Evolutionary conservation across 192 early-diverging fungal species (phyloP).

Genomic region (Podila epicladia): DNA sequence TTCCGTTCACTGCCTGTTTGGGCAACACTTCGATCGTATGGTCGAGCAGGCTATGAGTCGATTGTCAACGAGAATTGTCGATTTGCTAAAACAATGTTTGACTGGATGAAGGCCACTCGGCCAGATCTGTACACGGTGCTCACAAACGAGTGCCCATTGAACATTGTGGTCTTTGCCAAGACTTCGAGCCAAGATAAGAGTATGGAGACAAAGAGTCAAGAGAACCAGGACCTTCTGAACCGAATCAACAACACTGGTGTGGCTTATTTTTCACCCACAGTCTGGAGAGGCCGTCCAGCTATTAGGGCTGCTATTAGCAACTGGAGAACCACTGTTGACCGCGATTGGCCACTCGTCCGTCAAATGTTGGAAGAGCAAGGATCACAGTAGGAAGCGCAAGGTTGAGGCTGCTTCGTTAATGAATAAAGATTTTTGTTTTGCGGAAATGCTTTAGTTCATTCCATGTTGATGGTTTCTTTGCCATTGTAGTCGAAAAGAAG

Average conservation of each 20-base stretch:
- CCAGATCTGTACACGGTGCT: slow-evolving; percentile 28
- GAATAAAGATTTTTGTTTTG: background rate
- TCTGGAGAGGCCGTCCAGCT: slow-evolving; percentile 53
- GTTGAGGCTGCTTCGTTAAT: too few relatives aligned
- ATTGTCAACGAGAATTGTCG: slow-evolving; percentile 59
- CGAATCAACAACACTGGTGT: slow-evolving; percentile 56
- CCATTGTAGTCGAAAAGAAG: background rate
- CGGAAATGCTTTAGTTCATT: background rate
- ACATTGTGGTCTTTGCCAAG: slow-evolving; percentile 41
- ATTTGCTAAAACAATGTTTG: slow-evolving; percentile 54
- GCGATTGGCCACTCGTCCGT: slow-evolving; percentile 26
- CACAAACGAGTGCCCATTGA: slow-evolving; percentile 39
- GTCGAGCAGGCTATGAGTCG: slow-evolving; percentile 56
- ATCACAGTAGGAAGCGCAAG: background rate
- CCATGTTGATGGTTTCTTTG: background rate
- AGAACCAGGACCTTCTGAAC: slow-evolving; percentile 44
- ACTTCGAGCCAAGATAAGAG: background rate
- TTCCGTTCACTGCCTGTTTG: slow-evolving; percentile 69
- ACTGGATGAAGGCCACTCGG: slow-evolving; percentile 54
- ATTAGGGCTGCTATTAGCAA: slow-evolving; percentile 63
- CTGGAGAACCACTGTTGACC: slow-evolving; percentile 50
- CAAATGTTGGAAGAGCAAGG: slow-evolving; percentile 30
- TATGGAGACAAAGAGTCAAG: slow-evolving; percentile 8
- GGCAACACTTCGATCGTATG: slow-evolving; percentile 60
- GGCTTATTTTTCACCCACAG: slow-evolving; percentile 61